phyloP scores from a whole-genome alignment of 345 rosid genomes.

The Citrus unshiu region DNA sequence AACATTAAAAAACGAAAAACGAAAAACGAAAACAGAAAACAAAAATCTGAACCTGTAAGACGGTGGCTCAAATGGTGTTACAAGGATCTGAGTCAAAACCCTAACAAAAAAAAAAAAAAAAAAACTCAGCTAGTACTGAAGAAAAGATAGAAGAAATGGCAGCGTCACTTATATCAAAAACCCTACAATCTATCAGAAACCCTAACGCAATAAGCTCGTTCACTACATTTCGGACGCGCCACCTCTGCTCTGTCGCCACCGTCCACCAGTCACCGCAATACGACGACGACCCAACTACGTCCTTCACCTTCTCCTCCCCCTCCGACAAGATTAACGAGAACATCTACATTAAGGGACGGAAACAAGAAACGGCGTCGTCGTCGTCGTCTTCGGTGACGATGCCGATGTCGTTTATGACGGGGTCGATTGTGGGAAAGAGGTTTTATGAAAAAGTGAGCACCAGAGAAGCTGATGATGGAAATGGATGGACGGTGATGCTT shows the following conservation, averaged over 20 bases:
- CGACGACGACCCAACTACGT: constrained; percentile 44
- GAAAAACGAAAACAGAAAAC: neutral
- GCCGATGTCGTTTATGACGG: constrained; percentile 93
- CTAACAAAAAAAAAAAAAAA: neutral
- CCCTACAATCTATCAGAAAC: constrained; percentile 35
- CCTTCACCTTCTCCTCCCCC: constrained; percentile 41
- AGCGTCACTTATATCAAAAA: constrained; percentile 32
- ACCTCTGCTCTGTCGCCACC: constrained; percentile 36
- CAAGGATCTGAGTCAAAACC: neutral
- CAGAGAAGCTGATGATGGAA: constrained; percentile 84
- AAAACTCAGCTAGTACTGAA: neutral
- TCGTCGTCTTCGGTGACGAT: constrained; percentile 65
- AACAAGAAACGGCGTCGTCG: constrained; percentile 17
- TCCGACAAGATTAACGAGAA: constrained; percentile 25
- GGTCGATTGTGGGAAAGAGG: constrained; percentile 83
- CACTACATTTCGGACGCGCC: constrained; percentile 22
- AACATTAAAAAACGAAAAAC: neutral
- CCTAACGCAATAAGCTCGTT: constrained; percentile 9
- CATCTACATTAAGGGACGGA: constrained; percentile 45
- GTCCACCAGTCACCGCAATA: constrained; percentile 29
- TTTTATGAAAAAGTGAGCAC: constrained; percentile 78
- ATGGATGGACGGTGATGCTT: constrained; percentile 94
- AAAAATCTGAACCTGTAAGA: neutral
- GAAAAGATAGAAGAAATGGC: constrained; percentile 28
- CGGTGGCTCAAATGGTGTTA: neutral